Evolutionary conservation across 441 rosid genomes (phyloP).

Genomic region (Erysimum cheiri): DNA sequence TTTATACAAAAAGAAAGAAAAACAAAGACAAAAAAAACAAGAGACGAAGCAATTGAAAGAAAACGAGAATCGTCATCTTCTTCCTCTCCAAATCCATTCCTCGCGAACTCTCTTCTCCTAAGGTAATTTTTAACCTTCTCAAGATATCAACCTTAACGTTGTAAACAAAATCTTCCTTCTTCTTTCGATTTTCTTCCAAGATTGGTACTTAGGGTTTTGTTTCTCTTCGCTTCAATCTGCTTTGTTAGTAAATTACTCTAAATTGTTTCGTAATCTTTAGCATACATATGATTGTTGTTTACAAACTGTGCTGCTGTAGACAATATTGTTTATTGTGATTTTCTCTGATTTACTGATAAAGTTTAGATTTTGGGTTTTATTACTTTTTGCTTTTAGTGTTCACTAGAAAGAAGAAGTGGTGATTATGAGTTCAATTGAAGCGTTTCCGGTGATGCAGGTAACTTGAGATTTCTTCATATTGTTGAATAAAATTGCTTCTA

Average conservation of each 20-base stretch:
- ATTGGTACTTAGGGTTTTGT: conserved; percentile 8
- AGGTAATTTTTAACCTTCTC: background rate
- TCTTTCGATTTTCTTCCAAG: background rate
- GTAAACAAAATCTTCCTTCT: background rate
- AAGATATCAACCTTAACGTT: background rate
- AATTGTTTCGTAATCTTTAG: background rate
- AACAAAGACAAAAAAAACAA: too few species aligned
- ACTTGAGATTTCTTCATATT: conserved; percentile 16
- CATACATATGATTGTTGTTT: background rate
- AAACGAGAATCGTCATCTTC: background rate
- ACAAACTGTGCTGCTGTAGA: too few species aligned
- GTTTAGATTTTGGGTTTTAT: conserved; percentile 1
- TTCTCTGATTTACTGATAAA: background rate
- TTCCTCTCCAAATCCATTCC: background rate
- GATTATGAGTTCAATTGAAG: conserved; percentile 34
- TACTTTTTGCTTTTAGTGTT: background rate
- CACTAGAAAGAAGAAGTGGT: conserved; percentile 9
- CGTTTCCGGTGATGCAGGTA: conserved; percentile 39
- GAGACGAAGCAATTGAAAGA: background rate
- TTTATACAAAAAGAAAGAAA: too few species aligned
- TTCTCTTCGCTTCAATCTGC: background rate
- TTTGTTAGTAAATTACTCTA: background rate
- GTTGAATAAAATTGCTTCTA: background rate
- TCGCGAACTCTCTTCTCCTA: conserved; percentile 5
- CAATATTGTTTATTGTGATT: background rate